Percentiles rank a stretch among this genome's conserved stretches.
Evolutionary conservation across 78 protist species (phyloP).

Genomic region (Planoprotostelium fungivorum): DNA sequence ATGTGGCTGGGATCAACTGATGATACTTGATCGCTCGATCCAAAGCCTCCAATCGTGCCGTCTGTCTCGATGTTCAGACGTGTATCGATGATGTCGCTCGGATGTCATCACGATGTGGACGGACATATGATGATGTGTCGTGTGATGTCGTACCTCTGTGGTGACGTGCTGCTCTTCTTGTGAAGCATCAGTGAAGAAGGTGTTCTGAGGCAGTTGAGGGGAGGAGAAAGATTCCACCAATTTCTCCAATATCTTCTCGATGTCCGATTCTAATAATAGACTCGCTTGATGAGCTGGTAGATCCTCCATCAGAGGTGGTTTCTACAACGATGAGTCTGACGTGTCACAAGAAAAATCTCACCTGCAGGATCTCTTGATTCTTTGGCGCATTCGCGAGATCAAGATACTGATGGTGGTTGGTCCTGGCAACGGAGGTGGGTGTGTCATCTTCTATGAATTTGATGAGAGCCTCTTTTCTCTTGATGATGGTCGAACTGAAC

Average conservation of each 20-base stretch:
- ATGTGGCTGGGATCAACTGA: conserved; percentile 11
- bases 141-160: background rate
- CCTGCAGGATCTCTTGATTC: conserved; percentile 24
- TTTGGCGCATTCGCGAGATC: conserved; percentile 39
- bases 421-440: conserved; percentile 10
- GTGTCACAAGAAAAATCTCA: conserved; percentile 4
- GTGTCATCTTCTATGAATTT: conserved; percentile 52
- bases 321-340: background rate
- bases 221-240: background rate
- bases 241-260: background rate
- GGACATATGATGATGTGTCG: too few relatives aligned
- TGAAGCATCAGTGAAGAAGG: background rate
- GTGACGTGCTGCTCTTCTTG: background rate
- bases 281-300: background rate
- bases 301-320: background rate
- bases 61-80: conserved; percentile 2
- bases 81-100: background rate
- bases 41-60: background rate
- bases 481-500: background rate
- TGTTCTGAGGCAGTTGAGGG: background rate
- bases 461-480: conserved; percentile 12
- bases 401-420: conserved; percentile 31
- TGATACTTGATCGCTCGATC: conserved; percentile 22
- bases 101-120: too few relatives aligned
- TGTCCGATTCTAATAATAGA: background rate